Base-by-base conservation (phyloP, 805 yeast species). In the Wickerhamiella australiensis region DNA sequence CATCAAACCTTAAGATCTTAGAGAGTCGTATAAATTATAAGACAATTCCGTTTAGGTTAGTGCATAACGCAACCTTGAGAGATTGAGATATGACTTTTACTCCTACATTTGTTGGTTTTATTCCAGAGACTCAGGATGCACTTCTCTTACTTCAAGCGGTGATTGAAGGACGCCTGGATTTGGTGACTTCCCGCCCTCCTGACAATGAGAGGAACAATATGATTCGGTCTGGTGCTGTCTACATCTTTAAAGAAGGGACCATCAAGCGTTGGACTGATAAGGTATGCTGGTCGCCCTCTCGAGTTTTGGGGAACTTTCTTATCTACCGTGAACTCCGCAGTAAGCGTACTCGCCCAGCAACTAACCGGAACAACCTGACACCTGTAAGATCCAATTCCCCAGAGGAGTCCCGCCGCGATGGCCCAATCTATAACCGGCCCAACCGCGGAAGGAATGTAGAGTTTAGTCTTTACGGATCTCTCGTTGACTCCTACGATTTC, bases 241-340 rank as follows among this genome's bases (percentile, higher is more conserved):
- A 88, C 65, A 85, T 90, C 1, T 87, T 88, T 60, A 76, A 82
- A 44, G 95, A 88, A 64, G 85, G 82, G 56, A 87, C 90, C 2
- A 87, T 88, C 53, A 84, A 83, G 61, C 72, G 97, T 52, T 88
- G 97, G 97, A 88, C 97, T 1, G 97, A 88, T 60, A 95, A 96
- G n/a, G 76, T 85, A 12, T 71, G 88, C 12, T 88, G 97, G 97
- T 79, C 88, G 2, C 95, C 96, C 0, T 82, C 94, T 1, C 71
- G 96, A 45, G 86, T 88, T 36, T 71, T 86, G 23, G 95, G 95
- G 5, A 72, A 92, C 52, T 88, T 88, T 58, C 68, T 88, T 29
- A 80, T 88, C 9, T 88, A 88, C 64, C 75, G 94, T 23, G 94
- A 87, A 61, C 62, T 77, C 31, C 26, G 29, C 21, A 29, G 29